Evolutionary conservation across 2,329 filamentous ascomycete genomes (phyloP).

Genomic region (Rhinocladiella similis): DNA sequence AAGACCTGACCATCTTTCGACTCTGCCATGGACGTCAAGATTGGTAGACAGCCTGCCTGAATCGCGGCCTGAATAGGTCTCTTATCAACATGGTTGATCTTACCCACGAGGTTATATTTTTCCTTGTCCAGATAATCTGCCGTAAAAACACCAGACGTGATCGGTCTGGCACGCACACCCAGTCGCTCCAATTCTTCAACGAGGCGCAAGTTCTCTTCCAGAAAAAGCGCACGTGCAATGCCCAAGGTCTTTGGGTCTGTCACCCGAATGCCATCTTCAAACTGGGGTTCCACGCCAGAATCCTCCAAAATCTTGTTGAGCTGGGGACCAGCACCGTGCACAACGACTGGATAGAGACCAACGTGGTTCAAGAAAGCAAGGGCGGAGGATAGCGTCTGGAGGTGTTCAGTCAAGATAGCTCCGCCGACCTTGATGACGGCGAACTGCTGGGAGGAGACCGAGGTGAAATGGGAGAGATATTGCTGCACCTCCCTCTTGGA

Average conservation of each 20-base stretch:
- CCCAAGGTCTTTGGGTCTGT: conserved; percentile 94
- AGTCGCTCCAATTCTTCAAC: conserved; percentile 86
- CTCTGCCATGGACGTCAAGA: conserved; percentile 95
- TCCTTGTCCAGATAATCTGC: conserved; percentile 96
- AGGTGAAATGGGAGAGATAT: conserved; percentile 96
- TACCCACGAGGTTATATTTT: conserved; percentile 93
- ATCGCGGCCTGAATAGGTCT: conserved; percentile 88
- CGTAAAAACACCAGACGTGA: conserved; percentile 85
- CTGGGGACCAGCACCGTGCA: conserved; percentile 93
- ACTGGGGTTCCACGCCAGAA: conserved; percentile 90
- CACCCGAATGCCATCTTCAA: conserved; percentile 92
- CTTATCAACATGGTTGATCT: conserved; percentile 91
- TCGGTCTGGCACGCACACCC: conserved; percentile 83
- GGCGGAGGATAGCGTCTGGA: conserved; percentile 86
- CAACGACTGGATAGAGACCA: conserved; percentile 89
- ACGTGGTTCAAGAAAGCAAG: conserved; percentile 93
- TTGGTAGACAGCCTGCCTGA: conserved; percentile 84
- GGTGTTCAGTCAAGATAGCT: conserved; percentile 90
- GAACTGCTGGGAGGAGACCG: conserved; percentile 94
- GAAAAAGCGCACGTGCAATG: conserved; percentile 86
- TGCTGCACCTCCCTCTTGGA: conserved; percentile 96
- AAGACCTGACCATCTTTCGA: conserved; percentile 86
- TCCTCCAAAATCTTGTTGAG: conserved; percentile 87
- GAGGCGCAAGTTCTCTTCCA: conserved; percentile 92
- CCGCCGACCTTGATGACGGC: conserved; percentile 98